Percentiles rank a stretch among this genome's conserved stretches.
Evolutionary conservation across 805 yeast genomes (phyloP).

Genomic region (Pichia ethanolica): DNA sequence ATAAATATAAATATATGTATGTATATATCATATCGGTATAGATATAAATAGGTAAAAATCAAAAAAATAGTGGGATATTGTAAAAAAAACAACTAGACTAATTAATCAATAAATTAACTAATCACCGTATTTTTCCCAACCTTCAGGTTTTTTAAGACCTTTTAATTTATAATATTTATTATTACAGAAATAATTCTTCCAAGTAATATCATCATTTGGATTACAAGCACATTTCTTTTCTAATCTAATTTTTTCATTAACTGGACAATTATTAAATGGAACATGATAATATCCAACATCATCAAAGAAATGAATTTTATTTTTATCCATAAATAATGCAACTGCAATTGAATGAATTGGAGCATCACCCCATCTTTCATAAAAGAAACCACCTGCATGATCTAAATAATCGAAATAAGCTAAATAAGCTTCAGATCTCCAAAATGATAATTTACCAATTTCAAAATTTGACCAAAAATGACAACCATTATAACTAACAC

Average conservation of each 20-base stretch:
- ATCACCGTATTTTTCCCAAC: constrained; percentile 58
- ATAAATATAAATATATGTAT: background rate
- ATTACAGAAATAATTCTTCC: constrained; percentile 69
- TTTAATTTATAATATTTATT: constrained; percentile 51
- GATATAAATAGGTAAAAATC: background rate
- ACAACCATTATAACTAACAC: constrained; percentile 67
- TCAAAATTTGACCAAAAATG: constrained; percentile 93
- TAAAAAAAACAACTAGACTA: too few species aligned
- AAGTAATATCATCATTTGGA: constrained; percentile 67
- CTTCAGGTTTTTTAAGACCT: constrained; percentile 52
- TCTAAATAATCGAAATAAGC: constrained; percentile 71
- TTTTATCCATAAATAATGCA: constrained; percentile 62
- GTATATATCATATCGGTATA: background rate
- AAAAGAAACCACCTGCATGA: constrained; percentile 83
- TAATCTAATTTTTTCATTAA: constrained; percentile 47
- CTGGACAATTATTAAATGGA: constrained; percentile 78
- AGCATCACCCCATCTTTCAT: constrained; percentile 93
- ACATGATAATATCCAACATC: constrained; percentile 82
- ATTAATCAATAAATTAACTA: constrained; percentile 13
- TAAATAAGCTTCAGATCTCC: constrained; percentile 65
- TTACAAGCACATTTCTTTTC: constrained; percentile 67
- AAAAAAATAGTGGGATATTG: background rate
- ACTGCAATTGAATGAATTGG: constrained; percentile 90
- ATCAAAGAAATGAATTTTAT: constrained; percentile 69
- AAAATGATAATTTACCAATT: constrained; percentile 64